Evolutionary conservation across 257 asterid species (phyloP).

Genomic region (Nicotiana undulata): DNA sequence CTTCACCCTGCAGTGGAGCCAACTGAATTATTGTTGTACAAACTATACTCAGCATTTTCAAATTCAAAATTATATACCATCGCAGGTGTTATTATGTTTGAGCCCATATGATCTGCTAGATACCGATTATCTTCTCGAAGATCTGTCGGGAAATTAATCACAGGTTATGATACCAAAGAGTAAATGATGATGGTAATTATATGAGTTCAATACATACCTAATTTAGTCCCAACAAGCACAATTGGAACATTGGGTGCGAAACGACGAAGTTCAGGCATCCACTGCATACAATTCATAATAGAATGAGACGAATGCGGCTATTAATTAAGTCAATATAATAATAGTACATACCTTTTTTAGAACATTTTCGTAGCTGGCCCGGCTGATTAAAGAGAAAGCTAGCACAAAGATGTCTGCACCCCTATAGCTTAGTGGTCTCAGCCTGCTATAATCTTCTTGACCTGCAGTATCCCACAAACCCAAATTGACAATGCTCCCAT

Average conservation of each 20-base stretch:
- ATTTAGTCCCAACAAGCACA: conserved; percentile 76
- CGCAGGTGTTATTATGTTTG: conserved; percentile 1
- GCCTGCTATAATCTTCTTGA: conserved; percentile 72
- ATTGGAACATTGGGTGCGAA: conserved; percentile 77
- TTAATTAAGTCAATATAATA: too few species aligned
- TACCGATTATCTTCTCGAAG: conserved; percentile 2
- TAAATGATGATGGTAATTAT: not conserved
- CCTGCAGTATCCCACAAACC: conserved; percentile 92
- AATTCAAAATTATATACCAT: not conserved
- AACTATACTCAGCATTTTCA: not conserved
- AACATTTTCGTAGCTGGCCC: conserved; percentile 75
- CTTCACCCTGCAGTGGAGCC: conserved; percentile 21
- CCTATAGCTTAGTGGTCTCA: conserved; percentile 75
- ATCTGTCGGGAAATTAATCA: not conserved
- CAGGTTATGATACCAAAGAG: not conserved
- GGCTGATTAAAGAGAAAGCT: conserved; percentile 74
- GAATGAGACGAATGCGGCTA: too few species aligned
- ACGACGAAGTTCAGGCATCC: conserved; percentile 81
- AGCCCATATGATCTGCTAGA: not conserved
- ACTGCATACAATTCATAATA: conserved; percentile 27
- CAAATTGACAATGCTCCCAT: conserved; percentile 61
- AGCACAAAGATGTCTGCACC: conserved; percentile 77
- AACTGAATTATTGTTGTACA: not conserved
- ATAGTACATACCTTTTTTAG: conserved; percentile 87
- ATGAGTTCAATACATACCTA: conserved; percentile 25